Evolutionary conservation across 306 rosid genomes (phyloP).

Genomic region (Pyrus pyrifolia): DNA sequence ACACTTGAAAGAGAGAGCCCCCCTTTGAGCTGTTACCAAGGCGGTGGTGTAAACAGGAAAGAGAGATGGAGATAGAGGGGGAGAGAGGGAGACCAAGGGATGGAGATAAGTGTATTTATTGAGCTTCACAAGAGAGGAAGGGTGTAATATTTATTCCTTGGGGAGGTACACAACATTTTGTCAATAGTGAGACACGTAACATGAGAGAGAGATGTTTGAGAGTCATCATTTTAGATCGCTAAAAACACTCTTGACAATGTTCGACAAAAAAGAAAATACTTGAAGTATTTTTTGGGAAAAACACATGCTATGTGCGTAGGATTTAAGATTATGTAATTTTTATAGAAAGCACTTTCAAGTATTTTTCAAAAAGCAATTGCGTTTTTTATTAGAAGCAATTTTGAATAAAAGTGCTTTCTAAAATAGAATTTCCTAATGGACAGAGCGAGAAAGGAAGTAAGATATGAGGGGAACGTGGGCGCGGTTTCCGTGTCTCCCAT

Average conservation of each 20-base stretch:
- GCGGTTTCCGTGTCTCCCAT: constrained; percentile 98
- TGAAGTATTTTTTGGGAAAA: no score
- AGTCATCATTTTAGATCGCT: background rate
- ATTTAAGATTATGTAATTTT: no score
- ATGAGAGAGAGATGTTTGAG: constrained; percentile 16
- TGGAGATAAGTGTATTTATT: constrained; percentile 55
- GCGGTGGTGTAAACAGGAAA: constrained; percentile 2
- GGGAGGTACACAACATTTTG: constrained; percentile 43
- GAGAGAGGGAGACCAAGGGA: constrained; percentile 14
- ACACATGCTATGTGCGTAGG: no score
- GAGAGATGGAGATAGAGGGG: background rate
- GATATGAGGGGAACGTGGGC: constrained; percentile 88
- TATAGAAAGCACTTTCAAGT: no score
- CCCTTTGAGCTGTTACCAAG: constrained; percentile 11
- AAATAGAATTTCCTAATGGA: background rate
- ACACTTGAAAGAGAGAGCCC: constrained; percentile 19
- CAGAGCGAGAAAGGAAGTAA: constrained; percentile 30
- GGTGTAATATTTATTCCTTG: constrained; percentile 53
- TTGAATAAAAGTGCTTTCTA: background rate
- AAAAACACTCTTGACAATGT: background rate
- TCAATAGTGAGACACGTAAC: constrained; percentile 22
- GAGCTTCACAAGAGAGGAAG: constrained; percentile 49
- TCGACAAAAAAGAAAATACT: no score
- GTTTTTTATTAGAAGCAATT: no score
- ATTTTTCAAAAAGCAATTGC: no score